A percentile compares a stretch with the other conserved stretches of the same genome.
These are phyloP conservation scores for Xylaria sp. DNA, from an alignment of 2,329 filamentous ascomycete genomes.

Conservation along the genomic window DNA sequence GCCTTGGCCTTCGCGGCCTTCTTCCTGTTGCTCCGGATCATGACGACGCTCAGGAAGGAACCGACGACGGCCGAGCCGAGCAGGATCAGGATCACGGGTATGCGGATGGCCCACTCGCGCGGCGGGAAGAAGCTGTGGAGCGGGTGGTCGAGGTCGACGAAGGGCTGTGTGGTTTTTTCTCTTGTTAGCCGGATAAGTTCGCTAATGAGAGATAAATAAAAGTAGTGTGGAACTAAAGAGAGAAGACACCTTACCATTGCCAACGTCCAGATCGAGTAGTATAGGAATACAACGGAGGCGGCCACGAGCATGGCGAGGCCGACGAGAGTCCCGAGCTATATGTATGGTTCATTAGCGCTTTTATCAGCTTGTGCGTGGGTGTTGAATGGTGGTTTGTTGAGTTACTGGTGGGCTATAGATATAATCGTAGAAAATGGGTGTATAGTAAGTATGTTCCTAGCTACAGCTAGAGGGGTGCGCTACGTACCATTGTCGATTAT, in stretches of 20 bases:
- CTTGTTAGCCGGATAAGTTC: too few species aligned
- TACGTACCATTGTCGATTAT: conserved; percentile 30
- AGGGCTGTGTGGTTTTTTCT: conserved; percentile 74
- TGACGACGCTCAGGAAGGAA: conserved; percentile 94
- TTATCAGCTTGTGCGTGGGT: conserved; percentile 1
- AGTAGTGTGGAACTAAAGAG: conserved; percentile 24
- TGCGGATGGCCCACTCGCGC: conserved; percentile 97
- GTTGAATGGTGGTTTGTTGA: background rate
- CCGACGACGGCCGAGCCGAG: conserved; percentile 93
- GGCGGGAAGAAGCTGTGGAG: conserved; percentile 96
- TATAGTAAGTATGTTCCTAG: background rate
- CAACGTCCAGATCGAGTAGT: conserved; percentile 98
- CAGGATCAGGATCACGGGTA: conserved; percentile 95
- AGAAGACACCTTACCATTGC: conserved; percentile 77
- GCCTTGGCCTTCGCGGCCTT: conserved; percentile 94
- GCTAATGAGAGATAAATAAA: background rate
- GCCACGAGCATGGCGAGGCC: conserved; percentile 75
- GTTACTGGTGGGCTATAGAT: background rate
- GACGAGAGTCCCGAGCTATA: conserved; percentile 86
- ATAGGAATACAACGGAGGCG: conserved; percentile 73
- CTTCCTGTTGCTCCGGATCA: conserved; percentile 99
- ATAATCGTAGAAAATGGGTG: background rate
- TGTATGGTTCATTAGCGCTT: background rate
- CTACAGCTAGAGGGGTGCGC: conserved; percentile 2
- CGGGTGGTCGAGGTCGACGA: conserved; percentile 93